Conservation (phyloP, 768 basidiomycete species). For the Sporobolomyces pararoseus region DNA sequence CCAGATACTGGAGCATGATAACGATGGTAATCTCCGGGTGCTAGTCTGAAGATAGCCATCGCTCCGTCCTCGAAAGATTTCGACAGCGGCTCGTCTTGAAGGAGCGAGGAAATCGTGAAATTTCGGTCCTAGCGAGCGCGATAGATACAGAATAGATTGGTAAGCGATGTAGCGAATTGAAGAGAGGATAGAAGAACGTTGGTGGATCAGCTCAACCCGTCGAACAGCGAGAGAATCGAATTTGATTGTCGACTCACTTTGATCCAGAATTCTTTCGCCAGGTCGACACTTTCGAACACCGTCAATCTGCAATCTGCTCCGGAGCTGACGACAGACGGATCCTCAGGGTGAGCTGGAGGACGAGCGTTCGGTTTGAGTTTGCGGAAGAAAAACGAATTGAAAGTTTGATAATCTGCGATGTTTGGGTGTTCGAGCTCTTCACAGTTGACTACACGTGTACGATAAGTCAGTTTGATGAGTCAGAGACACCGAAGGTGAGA, state of each 20-base stretch:
- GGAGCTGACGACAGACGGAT: slow-evolving; percentile 58
- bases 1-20: slow-evolving; percentile 74
- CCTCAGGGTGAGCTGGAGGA: slow-evolving; percentile 58
- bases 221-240: not conserved
- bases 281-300: slow-evolving; percentile 60
- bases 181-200: not conserved
- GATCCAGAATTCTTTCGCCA: slow-evolving; percentile 65
- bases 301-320: slow-evolving; percentile 70
- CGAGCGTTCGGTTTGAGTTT: slow-evolving; percentile 59
- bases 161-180: slow-evolving; percentile 53
- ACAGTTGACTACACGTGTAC: slow-evolving; percentile 50
- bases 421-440: slow-evolving; percentile 66
- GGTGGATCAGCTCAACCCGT: not conserved
- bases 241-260: slow-evolving; percentile 14
- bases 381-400: slow-evolving; percentile 73
- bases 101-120: slow-evolving; percentile 62
- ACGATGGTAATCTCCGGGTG: slow-evolving; percentile 87
- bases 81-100: slow-evolving; percentile 56
- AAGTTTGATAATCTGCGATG: slow-evolving; percentile 59
- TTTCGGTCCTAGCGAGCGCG: slow-evolving; percentile 66
- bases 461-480: not conserved
- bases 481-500: no score
- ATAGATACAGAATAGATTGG: no score
- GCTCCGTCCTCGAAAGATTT: slow-evolving; percentile 41
- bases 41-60: slow-evolving; percentile 68